Base-by-base conservation (phyloP, 768 basidiomycete genomes). In the Macrolepiota albuminosa region DNA sequence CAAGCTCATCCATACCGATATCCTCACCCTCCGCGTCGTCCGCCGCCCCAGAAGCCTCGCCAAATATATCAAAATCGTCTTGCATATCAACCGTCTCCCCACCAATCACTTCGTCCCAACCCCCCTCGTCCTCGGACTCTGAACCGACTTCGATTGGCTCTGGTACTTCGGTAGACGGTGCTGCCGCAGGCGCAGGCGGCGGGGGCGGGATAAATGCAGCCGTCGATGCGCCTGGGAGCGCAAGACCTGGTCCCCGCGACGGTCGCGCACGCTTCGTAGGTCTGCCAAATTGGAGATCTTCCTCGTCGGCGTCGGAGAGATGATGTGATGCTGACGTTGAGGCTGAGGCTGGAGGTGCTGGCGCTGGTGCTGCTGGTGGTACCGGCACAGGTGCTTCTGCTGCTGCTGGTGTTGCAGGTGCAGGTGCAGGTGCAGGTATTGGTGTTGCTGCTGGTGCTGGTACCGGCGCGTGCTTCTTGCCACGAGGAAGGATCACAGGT, bases 81-180 rank as follows among this genome's bases (percentile, higher is more conserved):
- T 70, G 66, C 1, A 65, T 61, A 26, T 63, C 62, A 18, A 62
- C 63, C n/a, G 48, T 37, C 18, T 66, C 54, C 9, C 46, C 64
- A 7, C 46, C 64, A 7, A 59, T 57, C 0, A 83, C 78, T 47
- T 75, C 71, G 58, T 85, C 83, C 84, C 84, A 86, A 18, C 81
- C 82, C 21, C 75, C 77, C 43, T 84, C 84, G 4, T 80, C 78
- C 18, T 68, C 68, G 6, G 73, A 71, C 54, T 71, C 72, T 14
- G 71, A 71, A 0, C 59, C 59, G 7, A 57, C 36, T 40, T 59
- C 61, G 53, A 16, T 58, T 53, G 52, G 63, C 45, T 51, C 63
- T 21, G 59, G 31, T 26, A 40, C 55, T 6, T 64, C 52, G 6
- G 43, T 31, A 7, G 40, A 54, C 18, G 40, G 24, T 54, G 40